These are phyloP conservation scores for Paspalum vaginatum DNA, from an alignment of 176 grass and related monocot genomes.

Conservation along the genomic window DNA sequence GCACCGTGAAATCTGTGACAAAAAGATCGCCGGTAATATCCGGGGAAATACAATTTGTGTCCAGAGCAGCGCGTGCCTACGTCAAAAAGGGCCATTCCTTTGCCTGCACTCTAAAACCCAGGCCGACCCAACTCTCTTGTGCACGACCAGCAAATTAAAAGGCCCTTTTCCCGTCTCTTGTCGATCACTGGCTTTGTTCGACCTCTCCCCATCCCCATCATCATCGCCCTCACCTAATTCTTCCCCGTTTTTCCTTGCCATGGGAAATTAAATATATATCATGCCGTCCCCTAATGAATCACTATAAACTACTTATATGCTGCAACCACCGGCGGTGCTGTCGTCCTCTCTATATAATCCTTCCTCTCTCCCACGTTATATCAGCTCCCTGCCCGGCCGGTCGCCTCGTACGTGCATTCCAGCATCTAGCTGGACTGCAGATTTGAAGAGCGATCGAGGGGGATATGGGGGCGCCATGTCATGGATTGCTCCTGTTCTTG, in stretches of 20 bases:
- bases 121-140: constrained; percentile 64
- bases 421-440: too few species aligned
- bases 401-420: background rate
- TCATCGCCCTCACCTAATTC: constrained; percentile 41
- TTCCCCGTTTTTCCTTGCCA: background rate
- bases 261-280: constrained; percentile 32
- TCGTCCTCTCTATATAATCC: constrained; percentile 30
- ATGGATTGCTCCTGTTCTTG: constrained; percentile 23
- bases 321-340: constrained; percentile 24
- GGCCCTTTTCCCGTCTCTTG: background rate
- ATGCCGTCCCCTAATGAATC: constrained; percentile 52
- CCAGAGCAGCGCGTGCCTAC: background rate
- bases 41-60: constrained; percentile 7
- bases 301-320: too few species aligned
- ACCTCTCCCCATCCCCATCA: background rate
- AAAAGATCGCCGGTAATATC: too few species aligned
- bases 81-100: constrained; percentile 55
- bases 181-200: background rate
- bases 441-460: too few species aligned
- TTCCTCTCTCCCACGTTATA: background rate
- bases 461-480: constrained; percentile 31
- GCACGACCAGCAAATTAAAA: constrained; percentile 50
- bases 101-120: constrained; percentile 82
- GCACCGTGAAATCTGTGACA: too few species aligned
- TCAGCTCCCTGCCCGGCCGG: background rate